These are phyloP conservation scores for Xylaria intraflava DNA, from an alignment of 495 filamentous ascomycete genomes.

Conservation along the genomic window DNA sequence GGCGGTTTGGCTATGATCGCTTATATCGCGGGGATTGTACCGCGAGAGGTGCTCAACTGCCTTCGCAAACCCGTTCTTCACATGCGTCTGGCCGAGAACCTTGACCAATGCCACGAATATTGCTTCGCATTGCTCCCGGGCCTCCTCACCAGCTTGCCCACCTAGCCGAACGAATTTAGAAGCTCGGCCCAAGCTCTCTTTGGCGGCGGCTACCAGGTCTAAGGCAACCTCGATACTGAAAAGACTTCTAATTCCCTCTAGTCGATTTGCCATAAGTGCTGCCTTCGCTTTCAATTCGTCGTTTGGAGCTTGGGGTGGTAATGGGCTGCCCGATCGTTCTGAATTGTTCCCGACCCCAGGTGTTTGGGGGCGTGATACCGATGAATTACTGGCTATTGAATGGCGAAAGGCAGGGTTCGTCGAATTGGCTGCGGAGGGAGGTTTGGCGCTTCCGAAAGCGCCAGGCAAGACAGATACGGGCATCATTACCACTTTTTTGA, in stretches of 20 bases:
- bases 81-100: slow-evolving; percentile 77
- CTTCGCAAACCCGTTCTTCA: slow-evolving; percentile 84
- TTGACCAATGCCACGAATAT: slow-evolving; percentile 82
- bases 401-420: slow-evolving; percentile 21
- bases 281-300: slow-evolving; percentile 93
- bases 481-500: slow-evolving; percentile 99
- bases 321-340: slow-evolving; percentile 37
- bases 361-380: slow-evolving; percentile 43
- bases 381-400: slow-evolving; percentile 21
- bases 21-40: slow-evolving; percentile 85
- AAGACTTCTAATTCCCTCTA: slow-evolving; percentile 87
- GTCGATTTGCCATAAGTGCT: slow-evolving; percentile 85
- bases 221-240: slow-evolving; percentile 96
- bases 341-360: slow-evolving; percentile 25
- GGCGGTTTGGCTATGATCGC: slow-evolving; percentile 58
- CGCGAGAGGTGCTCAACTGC: slow-evolving; percentile 85
- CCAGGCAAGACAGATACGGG: slow-evolving; percentile 82
- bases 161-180: slow-evolving; percentile 74
- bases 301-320: slow-evolving; percentile 63
- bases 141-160: slow-evolving; percentile 71
- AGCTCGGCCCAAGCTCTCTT: slow-evolving; percentile 78
- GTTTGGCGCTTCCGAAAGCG: slow-evolving; percentile 44
- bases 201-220: slow-evolving; percentile 82
- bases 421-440: slow-evolving; percentile 26
- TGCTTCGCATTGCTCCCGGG: slow-evolving; percentile 81